Evolutionary conservation across 1,139 yeast species (phyloP).

Genomic region (Kodamaea ohmeri): DNA sequence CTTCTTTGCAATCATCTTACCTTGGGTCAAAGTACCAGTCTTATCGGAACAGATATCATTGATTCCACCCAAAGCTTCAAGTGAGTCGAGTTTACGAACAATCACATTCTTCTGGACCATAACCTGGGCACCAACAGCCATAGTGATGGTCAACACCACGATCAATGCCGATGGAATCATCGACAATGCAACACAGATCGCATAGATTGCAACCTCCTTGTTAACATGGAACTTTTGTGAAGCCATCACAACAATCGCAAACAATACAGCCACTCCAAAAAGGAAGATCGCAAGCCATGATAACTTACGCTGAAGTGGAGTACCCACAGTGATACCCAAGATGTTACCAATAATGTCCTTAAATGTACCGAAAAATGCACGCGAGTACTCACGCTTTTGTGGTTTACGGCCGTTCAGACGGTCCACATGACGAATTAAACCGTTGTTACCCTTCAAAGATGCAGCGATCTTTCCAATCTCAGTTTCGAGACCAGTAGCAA

Average conservation of each 20-base stretch:
- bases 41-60: constrained; percentile 53
- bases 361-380: constrained; percentile 44
- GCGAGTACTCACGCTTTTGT: constrained; percentile 44
- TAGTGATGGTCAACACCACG: constrained; percentile 51
- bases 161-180: constrained; percentile 58
- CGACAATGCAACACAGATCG: constrained; percentile 46
- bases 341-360: constrained; percentile 34
- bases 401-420: constrained; percentile 23
- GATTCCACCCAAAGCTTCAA: constrained; percentile 52
- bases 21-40: constrained; percentile 54
- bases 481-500: constrained; percentile 45
- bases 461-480: constrained; percentile 51
- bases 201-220: constrained; percentile 43
- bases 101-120: constrained; percentile 47
- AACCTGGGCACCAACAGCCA: constrained; percentile 48
- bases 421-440: constrained; percentile 25
- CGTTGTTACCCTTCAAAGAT: constrained; percentile 29
- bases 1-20: constrained; percentile 46
- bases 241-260: constrained; percentile 41
- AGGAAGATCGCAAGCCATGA: constrained; percentile 43
- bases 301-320: constrained; percentile 48
- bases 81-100: constrained; percentile 44
- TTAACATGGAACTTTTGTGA: constrained; percentile 35
- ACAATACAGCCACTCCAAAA: constrained; percentile 37
- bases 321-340: constrained; percentile 37